These are phyloP conservation scores for Gossypium raimondii DNA, from an alignment of 345 rosid genomes.

Conservation along the genomic window DNA sequence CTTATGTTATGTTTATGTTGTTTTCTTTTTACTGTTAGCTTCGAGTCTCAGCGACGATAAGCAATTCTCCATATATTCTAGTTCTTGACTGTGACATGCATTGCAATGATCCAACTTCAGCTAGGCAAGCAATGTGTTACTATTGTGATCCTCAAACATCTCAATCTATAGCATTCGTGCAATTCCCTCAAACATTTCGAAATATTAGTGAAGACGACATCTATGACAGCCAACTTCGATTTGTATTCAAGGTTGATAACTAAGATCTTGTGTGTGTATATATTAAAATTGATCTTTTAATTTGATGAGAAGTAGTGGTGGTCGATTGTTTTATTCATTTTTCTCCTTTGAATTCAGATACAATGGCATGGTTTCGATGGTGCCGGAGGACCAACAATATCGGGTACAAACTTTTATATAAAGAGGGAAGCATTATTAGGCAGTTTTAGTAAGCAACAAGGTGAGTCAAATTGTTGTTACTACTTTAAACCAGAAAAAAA, in stretches of 20 bases:
- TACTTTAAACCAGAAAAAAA: no score
- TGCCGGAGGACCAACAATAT: constrained; percentile 30
- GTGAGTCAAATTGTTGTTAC: neutral
- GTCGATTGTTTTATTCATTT: neutral
- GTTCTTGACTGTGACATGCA: constrained; percentile 51
- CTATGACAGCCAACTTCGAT: constrained; percentile 35
- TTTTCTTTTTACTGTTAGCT: constrained; percentile 28
- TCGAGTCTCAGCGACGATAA: constrained; percentile 41
- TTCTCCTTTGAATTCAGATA: constrained; percentile 2
- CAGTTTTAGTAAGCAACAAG: neutral
- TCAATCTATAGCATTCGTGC: constrained; percentile 33
- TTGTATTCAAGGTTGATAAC: constrained; percentile 19
- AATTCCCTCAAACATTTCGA: constrained; percentile 41
- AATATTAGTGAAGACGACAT: constrained; percentile 37
- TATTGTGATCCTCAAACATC: constrained; percentile 32
- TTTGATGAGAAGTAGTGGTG: no score
- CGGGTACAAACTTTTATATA: constrained; percentile 42
- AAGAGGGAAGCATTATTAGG: constrained; percentile 33
- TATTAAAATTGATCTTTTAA: neutral
- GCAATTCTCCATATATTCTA: constrained; percentile 41
- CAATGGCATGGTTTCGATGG: constrained; percentile 32
- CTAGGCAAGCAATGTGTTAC: constrained; percentile 45
- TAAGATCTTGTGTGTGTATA: no score
- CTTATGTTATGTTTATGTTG: neutral
- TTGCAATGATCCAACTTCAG: constrained; percentile 44